Evolutionary conservation across 768 basidiomycete genomes (phyloP).

Genomic region (Leccinum incarnatum): DNA sequence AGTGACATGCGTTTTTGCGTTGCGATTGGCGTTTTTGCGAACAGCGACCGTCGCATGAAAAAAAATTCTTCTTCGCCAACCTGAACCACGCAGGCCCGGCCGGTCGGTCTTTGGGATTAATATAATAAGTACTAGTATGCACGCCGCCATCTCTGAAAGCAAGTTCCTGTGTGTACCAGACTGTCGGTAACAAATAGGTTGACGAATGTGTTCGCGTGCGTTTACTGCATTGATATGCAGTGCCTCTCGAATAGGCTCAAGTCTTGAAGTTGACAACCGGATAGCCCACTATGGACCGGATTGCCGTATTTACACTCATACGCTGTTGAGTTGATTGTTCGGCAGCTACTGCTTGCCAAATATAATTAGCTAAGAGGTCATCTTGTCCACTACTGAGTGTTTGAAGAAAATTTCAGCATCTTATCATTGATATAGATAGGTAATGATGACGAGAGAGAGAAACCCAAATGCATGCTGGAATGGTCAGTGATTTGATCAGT

Average conservation of each 20-base stretch:
- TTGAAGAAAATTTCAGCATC: background rate
- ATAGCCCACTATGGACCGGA: background rate
- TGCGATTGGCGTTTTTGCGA: slow-evolving; percentile 13
- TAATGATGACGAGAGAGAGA: background rate
- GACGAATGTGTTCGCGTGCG: background rate
- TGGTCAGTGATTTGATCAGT: background rate
- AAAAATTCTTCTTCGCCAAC: background rate
- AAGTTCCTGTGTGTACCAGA: background rate
- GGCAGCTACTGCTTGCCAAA: background rate
- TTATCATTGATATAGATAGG: background rate
- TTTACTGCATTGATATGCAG: background rate
- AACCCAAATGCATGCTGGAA: background rate
- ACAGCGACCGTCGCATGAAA: background rate
- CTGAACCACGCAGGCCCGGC: background rate
- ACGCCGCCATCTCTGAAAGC: background rate
- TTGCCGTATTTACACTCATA: no score
- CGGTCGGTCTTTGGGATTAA: background rate
- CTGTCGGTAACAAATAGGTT: background rate
- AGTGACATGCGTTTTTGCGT: slow-evolving; percentile 1
- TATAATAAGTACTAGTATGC: background rate
- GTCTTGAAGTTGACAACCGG: background rate
- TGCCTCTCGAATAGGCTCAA: background rate
- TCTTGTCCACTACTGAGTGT: background rate
- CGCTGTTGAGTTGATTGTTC: background rate
- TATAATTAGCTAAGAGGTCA: background rate